Percentiles rank a stretch among this genome's conserved stretches.
These are phyloP conservation scores for Asparagopsis taxiformis DNA, from an alignment of 31 red algal species.

Conservation along the genomic window DNA sequence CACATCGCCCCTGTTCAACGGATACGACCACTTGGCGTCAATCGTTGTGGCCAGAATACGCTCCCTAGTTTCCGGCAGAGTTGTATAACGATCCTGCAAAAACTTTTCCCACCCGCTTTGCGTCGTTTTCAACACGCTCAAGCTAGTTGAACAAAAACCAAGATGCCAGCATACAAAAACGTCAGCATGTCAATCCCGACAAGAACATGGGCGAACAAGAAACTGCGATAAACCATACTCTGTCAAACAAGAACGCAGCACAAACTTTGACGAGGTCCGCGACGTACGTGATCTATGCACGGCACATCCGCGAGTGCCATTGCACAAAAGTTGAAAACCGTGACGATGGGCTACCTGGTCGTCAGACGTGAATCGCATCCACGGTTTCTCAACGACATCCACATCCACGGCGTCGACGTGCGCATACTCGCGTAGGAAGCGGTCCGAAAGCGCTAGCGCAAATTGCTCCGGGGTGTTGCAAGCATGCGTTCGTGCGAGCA, in stretches of 20 bases:
- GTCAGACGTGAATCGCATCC: slow-evolving; percentile 33
- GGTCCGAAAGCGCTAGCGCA: slow-evolving; percentile 48
- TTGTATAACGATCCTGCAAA: slow-evolving; percentile 62
- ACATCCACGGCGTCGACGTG: slow-evolving; percentile 21
- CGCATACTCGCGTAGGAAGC: slow-evolving; percentile 57
- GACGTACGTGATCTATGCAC: too few relatives aligned
- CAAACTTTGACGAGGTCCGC: too few relatives aligned
- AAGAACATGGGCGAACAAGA: too few relatives aligned
- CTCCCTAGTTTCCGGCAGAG: slow-evolving; percentile 78
- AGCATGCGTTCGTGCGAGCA: slow-evolving; percentile 53
- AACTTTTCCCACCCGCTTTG: slow-evolving; percentile 77
- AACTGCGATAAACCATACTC: too few relatives aligned
- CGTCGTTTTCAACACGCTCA: slow-evolving; percentile 84
- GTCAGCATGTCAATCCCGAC: too few relatives aligned
- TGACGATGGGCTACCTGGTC: too few relatives aligned
- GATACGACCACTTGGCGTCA: slow-evolving; percentile 45
- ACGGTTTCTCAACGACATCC: slow-evolving; percentile 31
- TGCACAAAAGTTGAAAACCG: too few relatives aligned
- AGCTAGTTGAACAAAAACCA: neutral
- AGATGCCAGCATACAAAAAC: neutral
- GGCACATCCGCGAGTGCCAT: too few relatives aligned
- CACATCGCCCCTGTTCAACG: too few relatives aligned
- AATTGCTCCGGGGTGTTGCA: slow-evolving; percentile 54
- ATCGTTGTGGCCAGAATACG: slow-evolving; percentile 69
- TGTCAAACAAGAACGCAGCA: too few relatives aligned